Evolutionary conservation across 2,329 filamentous ascomycete genomes (phyloP).

Genomic region (Daldinia eschscholtzii): DNA sequence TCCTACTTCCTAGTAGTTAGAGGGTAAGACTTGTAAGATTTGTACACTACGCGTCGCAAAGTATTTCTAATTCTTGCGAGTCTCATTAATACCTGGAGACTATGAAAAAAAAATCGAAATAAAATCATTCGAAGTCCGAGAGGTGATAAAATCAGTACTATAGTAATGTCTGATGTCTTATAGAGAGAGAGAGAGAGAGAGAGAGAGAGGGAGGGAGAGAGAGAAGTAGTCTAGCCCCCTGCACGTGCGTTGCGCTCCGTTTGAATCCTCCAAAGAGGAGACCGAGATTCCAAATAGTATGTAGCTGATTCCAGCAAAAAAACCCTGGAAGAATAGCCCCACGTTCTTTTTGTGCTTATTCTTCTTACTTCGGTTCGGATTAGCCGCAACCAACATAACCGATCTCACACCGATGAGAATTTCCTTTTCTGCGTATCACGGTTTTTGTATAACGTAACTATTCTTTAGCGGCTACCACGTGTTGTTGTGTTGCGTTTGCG

Average conservation of each 20-base stretch:
- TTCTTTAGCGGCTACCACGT: too few species aligned
- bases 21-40: background rate
- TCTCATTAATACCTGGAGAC: background rate
- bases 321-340: conserved; percentile 23
- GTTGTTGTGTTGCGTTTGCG: background rate
- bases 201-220: too few species aligned
- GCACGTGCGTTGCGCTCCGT: background rate
- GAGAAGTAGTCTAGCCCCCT: background rate
- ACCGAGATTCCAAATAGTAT: conserved; percentile 37
- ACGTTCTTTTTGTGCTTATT: conserved; percentile 14
- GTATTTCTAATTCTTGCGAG: background rate
- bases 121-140: background rate
- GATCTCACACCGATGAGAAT: background rate
- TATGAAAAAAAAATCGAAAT: background rate
- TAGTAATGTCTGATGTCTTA: background rate
- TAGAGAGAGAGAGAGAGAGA: background rate
- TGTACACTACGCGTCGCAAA: background rate
- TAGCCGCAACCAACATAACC: too few species aligned
- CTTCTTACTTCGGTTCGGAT: background rate
- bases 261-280: conserved; percentile 28
- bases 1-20: background rate
- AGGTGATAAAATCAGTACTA: conserved; percentile 2
- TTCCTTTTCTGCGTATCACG: background rate
- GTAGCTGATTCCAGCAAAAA: background rate
- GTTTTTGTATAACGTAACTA: background rate